A percentile compares a stretch with the other conserved stretches of the same genome.
phyloP scores from a whole-genome alignment of 345 rosid genomes.

The Alliaria petiolata region DNA sequence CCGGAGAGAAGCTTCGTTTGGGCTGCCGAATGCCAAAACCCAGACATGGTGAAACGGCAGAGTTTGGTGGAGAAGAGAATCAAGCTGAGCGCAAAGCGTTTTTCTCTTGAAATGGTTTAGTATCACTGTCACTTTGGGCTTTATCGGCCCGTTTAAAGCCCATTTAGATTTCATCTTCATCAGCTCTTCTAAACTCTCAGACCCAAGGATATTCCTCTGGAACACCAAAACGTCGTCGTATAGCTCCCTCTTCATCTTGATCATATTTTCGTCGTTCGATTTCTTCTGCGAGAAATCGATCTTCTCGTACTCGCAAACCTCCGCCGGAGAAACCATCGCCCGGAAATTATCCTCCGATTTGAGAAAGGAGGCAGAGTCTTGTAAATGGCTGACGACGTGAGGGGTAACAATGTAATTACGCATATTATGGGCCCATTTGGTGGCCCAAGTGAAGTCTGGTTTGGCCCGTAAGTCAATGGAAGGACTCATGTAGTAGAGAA shows the following conservation, averaged over 20 bases:
- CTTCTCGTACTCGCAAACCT: slow-evolving; percentile 82
- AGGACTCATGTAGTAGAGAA: slow-evolving; percentile 90
- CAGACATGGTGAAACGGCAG: slow-evolving; percentile 90
- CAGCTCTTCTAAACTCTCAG: slow-evolving; percentile 66
- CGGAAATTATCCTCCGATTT: slow-evolving; percentile 18
- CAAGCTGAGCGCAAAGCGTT: slow-evolving; percentile 89
- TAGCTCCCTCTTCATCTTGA: slow-evolving; percentile 72
- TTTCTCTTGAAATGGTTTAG: slow-evolving; percentile 95
- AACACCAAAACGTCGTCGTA: slow-evolving; percentile 58
- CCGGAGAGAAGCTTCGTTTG: slow-evolving; percentile 65
- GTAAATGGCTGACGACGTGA: slow-evolving; percentile 58
- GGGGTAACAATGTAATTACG: slow-evolving; percentile 60
- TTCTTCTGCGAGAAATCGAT: slow-evolving; percentile 90
- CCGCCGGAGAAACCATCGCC: slow-evolving; percentile 36
- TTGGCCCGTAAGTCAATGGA: slow-evolving; percentile 64
- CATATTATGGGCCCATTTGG: slow-evolving; percentile 72
- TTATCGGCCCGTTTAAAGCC: slow-evolving; percentile 58
- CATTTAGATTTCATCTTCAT: slow-evolving; percentile 85
- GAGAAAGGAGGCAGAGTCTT: slow-evolving; percentile 46
- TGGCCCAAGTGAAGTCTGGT: slow-evolving; percentile 92
- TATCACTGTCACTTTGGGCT: slow-evolving; percentile 77
- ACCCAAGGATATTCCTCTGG: slow-evolving; percentile 54
- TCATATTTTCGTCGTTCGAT: slow-evolving; percentile 68
- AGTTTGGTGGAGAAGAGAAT: slow-evolving; percentile 80
- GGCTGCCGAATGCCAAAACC: slow-evolving; percentile 92